These are phyloP conservation scores for Colletotrichum sp. DNA, from an alignment of 2,329 filamentous ascomycete species.

Conservation along the genomic window DNA sequence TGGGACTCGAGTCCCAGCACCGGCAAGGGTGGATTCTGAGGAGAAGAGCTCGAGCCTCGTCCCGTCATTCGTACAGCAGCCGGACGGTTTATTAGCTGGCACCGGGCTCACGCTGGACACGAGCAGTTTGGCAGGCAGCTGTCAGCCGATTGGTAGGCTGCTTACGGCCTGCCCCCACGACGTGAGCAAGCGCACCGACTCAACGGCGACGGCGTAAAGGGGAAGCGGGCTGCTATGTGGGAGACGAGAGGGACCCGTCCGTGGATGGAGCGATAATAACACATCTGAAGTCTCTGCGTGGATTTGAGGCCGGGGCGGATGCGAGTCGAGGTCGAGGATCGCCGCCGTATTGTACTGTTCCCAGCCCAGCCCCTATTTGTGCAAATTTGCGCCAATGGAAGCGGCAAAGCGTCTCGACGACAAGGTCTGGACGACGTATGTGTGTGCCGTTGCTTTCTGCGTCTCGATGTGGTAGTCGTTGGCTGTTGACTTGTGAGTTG, in stretches of 20 bases:
- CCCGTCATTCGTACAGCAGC: background rate
- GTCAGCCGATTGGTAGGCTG: background rate
- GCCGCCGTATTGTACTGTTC: background rate
- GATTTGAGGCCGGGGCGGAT: background rate
- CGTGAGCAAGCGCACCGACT: background rate
- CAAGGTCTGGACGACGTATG: background rate
- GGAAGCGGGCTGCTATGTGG: background rate
- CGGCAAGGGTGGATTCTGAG: background rate
- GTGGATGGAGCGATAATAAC: background rate
- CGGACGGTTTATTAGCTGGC: background rate
- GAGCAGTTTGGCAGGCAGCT: background rate
- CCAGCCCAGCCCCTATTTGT: background rate
- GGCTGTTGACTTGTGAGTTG: background rate
- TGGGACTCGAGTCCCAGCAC: background rate
- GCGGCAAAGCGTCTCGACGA: background rate
- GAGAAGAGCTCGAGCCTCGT: conserved; percentile 16
- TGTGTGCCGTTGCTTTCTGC: background rate
- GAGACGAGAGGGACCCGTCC: background rate
- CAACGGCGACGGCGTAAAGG: background rate
- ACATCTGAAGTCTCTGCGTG: background rate
- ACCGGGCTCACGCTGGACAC: background rate
- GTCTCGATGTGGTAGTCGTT: background rate
- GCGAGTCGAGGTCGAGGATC: background rate
- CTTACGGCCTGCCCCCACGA: background rate
- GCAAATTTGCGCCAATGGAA: background rate